Evolutionary conservation across 768 basidiomycete genomes (phyloP).

Genomic region (Xerocomus spinulosus): DNA sequence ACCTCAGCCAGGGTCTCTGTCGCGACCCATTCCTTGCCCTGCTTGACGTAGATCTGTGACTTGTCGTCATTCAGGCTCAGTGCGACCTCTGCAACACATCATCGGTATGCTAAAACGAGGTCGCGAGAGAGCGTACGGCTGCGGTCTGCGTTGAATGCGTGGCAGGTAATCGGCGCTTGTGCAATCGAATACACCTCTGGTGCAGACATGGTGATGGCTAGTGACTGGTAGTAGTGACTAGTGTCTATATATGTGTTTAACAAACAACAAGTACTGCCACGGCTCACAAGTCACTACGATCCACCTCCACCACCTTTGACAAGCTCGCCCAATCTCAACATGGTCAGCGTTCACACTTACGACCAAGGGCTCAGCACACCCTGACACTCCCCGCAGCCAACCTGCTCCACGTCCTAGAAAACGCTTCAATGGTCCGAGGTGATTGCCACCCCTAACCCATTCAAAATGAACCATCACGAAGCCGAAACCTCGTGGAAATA

Average conservation of each 20-base stretch:
- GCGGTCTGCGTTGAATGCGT: slow-evolving; percentile 88
- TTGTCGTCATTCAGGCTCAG: slow-evolving; percentile 89
- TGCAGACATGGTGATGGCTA: slow-evolving; percentile 51
- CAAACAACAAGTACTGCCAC: no score
- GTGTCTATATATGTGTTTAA: no score
- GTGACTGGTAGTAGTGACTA: no score
- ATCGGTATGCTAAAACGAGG: neutral
- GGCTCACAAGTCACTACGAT: no score
- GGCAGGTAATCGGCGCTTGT: slow-evolving; percentile 82
- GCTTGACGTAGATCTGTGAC: slow-evolving; percentile 70
- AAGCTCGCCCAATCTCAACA: no score
- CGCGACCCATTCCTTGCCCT: slow-evolving; percentile 63
- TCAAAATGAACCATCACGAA: neutral
- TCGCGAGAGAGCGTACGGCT: slow-evolving; percentile 55
- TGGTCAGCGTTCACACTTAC: no score
- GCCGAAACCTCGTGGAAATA: slow-evolving; percentile 2
- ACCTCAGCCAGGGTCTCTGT: slow-evolving; percentile 86
- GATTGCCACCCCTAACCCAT: neutral
- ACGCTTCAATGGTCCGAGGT: neutral
- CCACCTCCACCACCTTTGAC: no score
- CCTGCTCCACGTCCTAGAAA: neutral
- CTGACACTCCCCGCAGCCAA: no score
- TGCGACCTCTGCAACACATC: slow-evolving; percentile 65
- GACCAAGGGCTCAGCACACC: no score
- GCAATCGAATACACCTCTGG: slow-evolving; percentile 76